Conservation (phyloP, 768 basidiomycete species). For the Pulveroboletus sp. region DNA sequence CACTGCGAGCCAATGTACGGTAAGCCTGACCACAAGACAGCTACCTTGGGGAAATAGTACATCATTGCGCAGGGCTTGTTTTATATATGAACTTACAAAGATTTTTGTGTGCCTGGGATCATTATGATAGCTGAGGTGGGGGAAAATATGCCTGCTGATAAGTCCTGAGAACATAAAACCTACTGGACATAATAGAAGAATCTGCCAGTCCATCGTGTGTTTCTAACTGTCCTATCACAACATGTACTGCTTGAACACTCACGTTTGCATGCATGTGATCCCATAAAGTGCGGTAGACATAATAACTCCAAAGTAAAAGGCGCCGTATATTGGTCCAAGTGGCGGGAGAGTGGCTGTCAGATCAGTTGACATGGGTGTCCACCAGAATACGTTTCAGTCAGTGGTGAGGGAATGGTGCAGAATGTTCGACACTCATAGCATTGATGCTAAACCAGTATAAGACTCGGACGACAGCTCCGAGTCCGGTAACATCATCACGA, state of each 20-base stretch:
- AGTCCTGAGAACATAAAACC: not conserved
- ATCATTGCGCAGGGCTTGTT: not conserved
- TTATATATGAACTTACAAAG: not conserved
- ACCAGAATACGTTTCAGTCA: too few relatives aligned
- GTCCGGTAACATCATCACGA: too few relatives aligned
- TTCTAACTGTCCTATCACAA: not conserved
- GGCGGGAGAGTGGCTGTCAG: not conserved
- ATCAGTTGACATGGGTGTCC: not conserved
- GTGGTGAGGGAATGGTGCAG: too few relatives aligned
- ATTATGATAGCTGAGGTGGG: not conserved
- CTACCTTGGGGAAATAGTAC: not conserved
- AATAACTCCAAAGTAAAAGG: not conserved
- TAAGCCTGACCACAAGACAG: not conserved
- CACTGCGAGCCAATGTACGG: not conserved
- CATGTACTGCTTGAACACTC: not conserved
- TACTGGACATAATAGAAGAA: not conserved
- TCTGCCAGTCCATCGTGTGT: too few relatives aligned
- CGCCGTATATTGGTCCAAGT: not conserved
- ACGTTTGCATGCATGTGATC: not conserved
- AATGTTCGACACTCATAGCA: too few relatives aligned
- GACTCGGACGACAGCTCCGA: too few relatives aligned
- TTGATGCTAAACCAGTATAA: too few relatives aligned
- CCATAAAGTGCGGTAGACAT: not conserved
- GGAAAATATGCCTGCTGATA: not conserved
- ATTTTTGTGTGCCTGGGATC: not conserved